A percentile compares a stretch with the other conserved stretches of the same genome.
Conservation (phyloP, 106 monocot species). For the Apostasia shenzhenica region DNA sequence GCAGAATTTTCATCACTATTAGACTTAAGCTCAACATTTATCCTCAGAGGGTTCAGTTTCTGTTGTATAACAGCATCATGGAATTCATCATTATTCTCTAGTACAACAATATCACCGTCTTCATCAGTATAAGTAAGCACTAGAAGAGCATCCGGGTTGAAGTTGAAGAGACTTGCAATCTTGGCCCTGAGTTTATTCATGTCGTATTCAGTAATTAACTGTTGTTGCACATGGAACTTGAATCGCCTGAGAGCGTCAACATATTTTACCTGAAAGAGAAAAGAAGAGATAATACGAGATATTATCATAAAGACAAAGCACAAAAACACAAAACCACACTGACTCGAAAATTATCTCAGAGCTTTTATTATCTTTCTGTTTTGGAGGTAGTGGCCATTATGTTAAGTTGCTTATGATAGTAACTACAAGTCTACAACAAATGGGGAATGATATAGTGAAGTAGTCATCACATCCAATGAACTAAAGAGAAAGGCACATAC, state of each 20-base stretch:
- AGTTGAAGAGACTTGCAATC: constrained; percentile 52
- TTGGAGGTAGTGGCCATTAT: too few species aligned
- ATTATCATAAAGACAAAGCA: not conserved
- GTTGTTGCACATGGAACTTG: constrained; percentile 28
- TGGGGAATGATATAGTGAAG: too few species aligned
- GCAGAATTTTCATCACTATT: constrained; percentile 4
- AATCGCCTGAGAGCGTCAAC: constrained; percentile 66
- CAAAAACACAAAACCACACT: not conserved
- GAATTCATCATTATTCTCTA: constrained; percentile 73
- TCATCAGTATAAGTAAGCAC: constrained; percentile 75
- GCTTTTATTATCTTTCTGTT: too few species aligned
- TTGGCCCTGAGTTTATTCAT: constrained; percentile 48
- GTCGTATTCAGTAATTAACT: constrained; percentile 29
- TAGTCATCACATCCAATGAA: too few species aligned
- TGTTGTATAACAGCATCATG: constrained; percentile 74
- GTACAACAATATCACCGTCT: constrained; percentile 76
- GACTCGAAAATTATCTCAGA: too few species aligned
- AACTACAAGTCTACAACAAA: too few species aligned
- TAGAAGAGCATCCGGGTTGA: constrained; percentile 39
- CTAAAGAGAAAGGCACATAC: too few species aligned
- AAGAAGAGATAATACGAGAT: not conserved
- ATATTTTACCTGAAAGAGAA: constrained; percentile 64
- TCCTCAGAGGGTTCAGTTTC: constrained; percentile 68
- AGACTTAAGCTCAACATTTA: constrained; percentile 47
- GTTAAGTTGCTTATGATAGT: too few species aligned